Percentiles rank a stretch among this genome's conserved stretches.
These are phyloP conservation scores for Lanmaoa rubissima DNA, from an alignment of 768 basidiomycete species.

Conservation along the genomic window DNA sequence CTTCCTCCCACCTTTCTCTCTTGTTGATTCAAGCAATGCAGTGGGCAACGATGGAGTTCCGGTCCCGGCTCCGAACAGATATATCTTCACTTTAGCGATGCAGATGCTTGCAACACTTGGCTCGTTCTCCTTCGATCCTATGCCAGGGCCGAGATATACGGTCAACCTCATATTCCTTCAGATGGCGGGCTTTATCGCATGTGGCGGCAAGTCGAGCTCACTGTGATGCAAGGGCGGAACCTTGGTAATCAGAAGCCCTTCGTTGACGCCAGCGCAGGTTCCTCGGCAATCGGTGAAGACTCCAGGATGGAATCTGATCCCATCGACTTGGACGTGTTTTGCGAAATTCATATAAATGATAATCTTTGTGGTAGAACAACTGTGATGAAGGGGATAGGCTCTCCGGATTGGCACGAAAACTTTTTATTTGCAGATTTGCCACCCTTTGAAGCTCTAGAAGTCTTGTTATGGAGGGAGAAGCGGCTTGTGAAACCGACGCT, in stretches of 20 bases:
- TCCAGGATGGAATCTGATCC: slow-evolving; percentile 44
- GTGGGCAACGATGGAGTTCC: slow-evolving; percentile 61
- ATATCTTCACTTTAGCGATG: slow-evolving; percentile 68
- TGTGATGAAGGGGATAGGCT: slow-evolving; percentile 60
- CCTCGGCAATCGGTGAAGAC: slow-evolving; percentile 32
- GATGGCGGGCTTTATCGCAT: slow-evolving; percentile 82
- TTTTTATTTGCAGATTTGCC: slow-evolving; percentile 77
- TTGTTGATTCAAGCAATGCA: slow-evolving; percentile 25
- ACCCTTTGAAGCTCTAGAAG: slow-evolving; percentile 68
- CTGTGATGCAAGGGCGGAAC: slow-evolving; percentile 71
- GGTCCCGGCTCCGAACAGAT: slow-evolving; percentile 56
- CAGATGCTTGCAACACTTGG: slow-evolving; percentile 71
- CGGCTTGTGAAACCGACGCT: slow-evolving; percentile 52
- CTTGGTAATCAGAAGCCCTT: slow-evolving; percentile 52
- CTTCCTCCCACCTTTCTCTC: slow-evolving; percentile 1
- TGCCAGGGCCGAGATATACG: slow-evolving; percentile 78
- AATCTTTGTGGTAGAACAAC: slow-evolving; percentile 72
- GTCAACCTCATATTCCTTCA: slow-evolving; percentile 47
- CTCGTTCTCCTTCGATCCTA: slow-evolving; percentile 77
- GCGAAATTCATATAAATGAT: slow-evolving; percentile 74
- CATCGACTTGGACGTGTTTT: slow-evolving; percentile 68
- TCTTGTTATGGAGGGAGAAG: slow-evolving; percentile 71
- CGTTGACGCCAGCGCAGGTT: slow-evolving; percentile 24
- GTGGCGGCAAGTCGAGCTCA: slow-evolving; percentile 80
- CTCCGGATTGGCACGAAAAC: slow-evolving; percentile 80